Evolutionary conservation across 1,284 basidiomycete genomes (phyloP).

Genomic region (Sanghuangporus weigelae): DNA sequence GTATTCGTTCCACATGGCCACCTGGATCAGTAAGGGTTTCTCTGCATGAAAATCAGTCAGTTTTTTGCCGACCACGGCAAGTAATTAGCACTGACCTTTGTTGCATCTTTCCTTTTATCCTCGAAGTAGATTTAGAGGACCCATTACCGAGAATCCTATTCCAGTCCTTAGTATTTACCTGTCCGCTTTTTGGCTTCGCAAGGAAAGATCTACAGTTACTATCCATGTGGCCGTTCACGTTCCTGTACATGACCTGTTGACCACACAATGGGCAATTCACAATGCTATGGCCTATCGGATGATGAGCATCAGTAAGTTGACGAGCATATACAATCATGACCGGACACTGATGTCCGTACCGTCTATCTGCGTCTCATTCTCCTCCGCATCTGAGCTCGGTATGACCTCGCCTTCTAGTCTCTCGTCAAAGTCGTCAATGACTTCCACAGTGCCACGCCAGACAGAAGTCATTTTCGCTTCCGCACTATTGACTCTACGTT

Average conservation of each 20-base stretch:
- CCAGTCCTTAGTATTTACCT: slow-evolving; percentile 38
- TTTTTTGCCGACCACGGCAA: not conserved
- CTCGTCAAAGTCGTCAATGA: slow-evolving; percentile 7
- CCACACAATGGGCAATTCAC: slow-evolving; percentile 57
- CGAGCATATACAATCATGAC: not conserved
- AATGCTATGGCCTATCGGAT: slow-evolving; percentile 25
- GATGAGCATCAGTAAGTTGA: not conserved
- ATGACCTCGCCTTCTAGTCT: slow-evolving; percentile 9
- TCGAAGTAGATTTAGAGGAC: slow-evolving; percentile 16
- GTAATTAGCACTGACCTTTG: slow-evolving; percentile 16
- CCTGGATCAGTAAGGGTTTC: slow-evolving; percentile 23
- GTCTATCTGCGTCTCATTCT: slow-evolving; percentile 7
- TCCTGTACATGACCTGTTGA: slow-evolving; percentile 35
- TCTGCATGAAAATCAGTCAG: not conserved
- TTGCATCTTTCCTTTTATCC: slow-evolving; percentile 35
- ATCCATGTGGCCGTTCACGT: slow-evolving; percentile 60
- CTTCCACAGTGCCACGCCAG: not conserved
- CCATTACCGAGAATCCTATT: slow-evolving; percentile 38
- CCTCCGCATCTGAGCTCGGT: slow-evolving; percentile 15
- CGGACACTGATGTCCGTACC: not conserved
- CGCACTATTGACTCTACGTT: not conserved
- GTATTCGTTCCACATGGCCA: slow-evolving; percentile 39
- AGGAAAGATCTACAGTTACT: slow-evolving; percentile 37
- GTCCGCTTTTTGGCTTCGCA: slow-evolving; percentile 21
- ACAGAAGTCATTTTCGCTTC: not conserved